Base-by-base conservation (phyloP, 2,329 filamentous ascomycete genomes). In the Cyanodermella asteris region DNA sequence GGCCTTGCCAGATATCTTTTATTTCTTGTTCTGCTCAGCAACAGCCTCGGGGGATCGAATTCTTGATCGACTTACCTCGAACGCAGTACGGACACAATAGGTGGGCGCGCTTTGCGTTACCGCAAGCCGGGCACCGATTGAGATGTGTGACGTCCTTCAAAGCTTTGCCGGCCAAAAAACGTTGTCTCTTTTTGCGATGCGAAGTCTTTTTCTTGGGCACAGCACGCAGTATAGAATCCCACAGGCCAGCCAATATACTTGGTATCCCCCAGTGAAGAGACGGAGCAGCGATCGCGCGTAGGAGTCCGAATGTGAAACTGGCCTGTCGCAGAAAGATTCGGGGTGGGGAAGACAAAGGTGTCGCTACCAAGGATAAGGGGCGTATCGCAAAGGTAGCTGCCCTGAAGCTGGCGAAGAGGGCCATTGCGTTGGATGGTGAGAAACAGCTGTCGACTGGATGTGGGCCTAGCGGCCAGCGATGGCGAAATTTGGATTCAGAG, bases 161-260 rank as follows among this genome's bases (percentile, higher is more conserved):
- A 22, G 72, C 84, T 55, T 97, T 97, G 42, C 87, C 87, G 13
- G 82, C 84, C 72, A 94, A 75, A 45, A 91, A 81, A 41, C 90
- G 69, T 44, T 81, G 72, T 38, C 87, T 66, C 61, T 81, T 91
- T 58, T 87, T 91, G 59, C 78, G 78, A 50, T 97, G 80, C 20
- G 84, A 93, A 17, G 81, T 90, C 65, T 94, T 97, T 58, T 91
- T 94, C 64, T 97, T 97, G 5, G 87, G 87, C 10, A 94, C 87
- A 2, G 87, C 87, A 36, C 72, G 72, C 37, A 97, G 60, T 22
- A 97, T 65, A 5, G 77, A 81, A 38, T 93, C 84, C 84, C 84
- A 94, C 40, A 97, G 70, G 34, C 75, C 76, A 28, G 66, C 70
- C 13, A 91, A 52, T n/a, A 81, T 44, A 5, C 63, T 62, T 5